Conservation (phyloP, 2,329 filamentous ascomycete species). For the Eurotiales sp. region DNA sequence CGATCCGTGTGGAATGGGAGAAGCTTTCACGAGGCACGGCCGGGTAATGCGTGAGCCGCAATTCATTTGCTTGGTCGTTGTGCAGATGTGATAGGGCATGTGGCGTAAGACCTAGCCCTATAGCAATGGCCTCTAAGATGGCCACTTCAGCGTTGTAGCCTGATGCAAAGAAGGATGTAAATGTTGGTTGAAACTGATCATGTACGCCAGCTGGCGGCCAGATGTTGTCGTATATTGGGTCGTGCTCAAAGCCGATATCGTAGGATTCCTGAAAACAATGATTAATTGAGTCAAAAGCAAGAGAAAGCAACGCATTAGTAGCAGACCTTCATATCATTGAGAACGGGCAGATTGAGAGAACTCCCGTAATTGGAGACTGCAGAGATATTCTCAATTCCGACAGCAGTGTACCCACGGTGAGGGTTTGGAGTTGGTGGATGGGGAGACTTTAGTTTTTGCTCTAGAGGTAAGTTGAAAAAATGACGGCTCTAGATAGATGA, state of each 20-base stretch:
- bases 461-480: constrained; percentile 25
- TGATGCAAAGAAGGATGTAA: constrained; percentile 5
- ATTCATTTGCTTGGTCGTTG: constrained; percentile 51
- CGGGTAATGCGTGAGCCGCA: constrained; percentile 70
- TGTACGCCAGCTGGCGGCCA: not conserved
- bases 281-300: not conserved
- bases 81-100: constrained; percentile 56
- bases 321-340: constrained; percentile 8
- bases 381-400: constrained; percentile 31
- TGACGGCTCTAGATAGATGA: constrained; percentile 9
- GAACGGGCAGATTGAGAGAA: not conserved
- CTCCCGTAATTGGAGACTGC: constrained; percentile 21
- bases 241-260: constrained; percentile 6
- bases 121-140: constrained; percentile 38
- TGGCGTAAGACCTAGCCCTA: constrained; percentile 54
- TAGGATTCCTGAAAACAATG: constrained; percentile 9
- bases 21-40: constrained; percentile 43
- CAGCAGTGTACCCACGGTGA: constrained; percentile 29
- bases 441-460: constrained; percentile 27
- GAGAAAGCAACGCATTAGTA: not conserved
- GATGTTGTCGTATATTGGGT: constrained; percentile 7
- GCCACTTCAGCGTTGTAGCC: not conserved
- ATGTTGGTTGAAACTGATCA: not conserved
- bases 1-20: constrained; percentile 28
- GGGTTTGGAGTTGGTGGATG: constrained; percentile 28